phyloP scores from a whole-genome alignment of 2,329 filamentous ascomycete species.

The Huntiella decipiens region DNA sequence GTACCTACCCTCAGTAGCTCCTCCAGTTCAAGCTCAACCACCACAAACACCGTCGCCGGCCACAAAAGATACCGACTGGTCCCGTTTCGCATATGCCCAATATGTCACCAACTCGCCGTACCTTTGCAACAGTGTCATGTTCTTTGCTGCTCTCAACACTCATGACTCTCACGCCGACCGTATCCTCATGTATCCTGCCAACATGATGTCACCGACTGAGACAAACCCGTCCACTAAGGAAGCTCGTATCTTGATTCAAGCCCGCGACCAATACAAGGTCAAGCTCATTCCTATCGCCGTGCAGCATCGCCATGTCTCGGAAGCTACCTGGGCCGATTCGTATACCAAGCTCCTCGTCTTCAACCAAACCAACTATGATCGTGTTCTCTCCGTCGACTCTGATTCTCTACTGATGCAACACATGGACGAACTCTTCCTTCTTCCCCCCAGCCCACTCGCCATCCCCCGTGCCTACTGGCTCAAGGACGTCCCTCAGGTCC shows the following conservation, averaged over 20 bases:
- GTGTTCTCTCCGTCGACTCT: constrained; percentile 33
- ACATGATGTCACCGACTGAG: constrained; percentile 17
- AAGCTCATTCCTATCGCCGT: constrained; percentile 22
- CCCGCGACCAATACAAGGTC: constrained; percentile 22
- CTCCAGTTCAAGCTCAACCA: no score
- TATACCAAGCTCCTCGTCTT: constrained; percentile 52
- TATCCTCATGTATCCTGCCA: constrained; percentile 24
- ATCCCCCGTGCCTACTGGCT: constrained; percentile 57
- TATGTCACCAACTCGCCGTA: constrained; percentile 25
- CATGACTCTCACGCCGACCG: constrained; percentile 23
- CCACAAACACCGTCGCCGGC: no score
- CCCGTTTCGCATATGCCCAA: constrained; percentile 24
- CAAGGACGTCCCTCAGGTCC: constrained; percentile 28
- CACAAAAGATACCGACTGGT: constrained; percentile 16
- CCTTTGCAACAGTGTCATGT: constrained; percentile 28
- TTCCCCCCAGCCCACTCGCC: constrained; percentile 38
- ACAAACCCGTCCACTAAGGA: constrained; percentile 15
- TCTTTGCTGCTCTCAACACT: constrained; percentile 23
- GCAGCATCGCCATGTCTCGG: constrained; percentile 18
- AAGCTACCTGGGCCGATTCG: constrained; percentile 39
- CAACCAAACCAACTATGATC: constrained; percentile 40
- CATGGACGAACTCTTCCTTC: constrained; percentile 51
- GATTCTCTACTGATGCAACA: constrained; percentile 39
- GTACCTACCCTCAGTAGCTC: no score
- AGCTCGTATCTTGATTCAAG: constrained; percentile 19